Base-by-base conservation (phyloP, 495 filamentous ascomycete species). In the Podospora didyma region DNA sequence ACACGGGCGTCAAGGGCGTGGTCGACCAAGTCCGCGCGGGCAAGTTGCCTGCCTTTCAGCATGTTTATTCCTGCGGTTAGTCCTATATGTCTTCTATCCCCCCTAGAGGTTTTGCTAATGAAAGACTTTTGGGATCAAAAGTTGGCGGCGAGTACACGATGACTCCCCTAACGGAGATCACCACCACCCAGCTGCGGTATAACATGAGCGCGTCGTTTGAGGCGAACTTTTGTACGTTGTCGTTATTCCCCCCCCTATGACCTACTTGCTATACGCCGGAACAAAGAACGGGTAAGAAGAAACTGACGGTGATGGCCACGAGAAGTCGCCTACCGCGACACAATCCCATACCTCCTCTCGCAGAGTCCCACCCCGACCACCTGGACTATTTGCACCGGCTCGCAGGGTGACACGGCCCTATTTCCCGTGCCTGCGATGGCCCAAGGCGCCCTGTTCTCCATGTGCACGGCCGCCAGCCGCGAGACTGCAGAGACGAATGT, bases 351-450 rank as follows among this genome's bases (percentile, higher is more conserved):
- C 54, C 54, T 77, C 9, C 60, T 68, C n/a, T 63, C 66, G 46
- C 70, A 77, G 54, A 70, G 67, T 26, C 37, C 66, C 28, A 54
- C 61, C 0, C 26, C 42, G 16, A 69, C 62, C 57, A 69, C 73
- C 2, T 77, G 62, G 63, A 75, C 74, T 7, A 49, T 70, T 44
- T 75, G 73, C 56, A 74, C 71, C 12, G 74, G 74, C 22, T 48
- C 71, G 21, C 62, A 67, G 52, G 73, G 70, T 7, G 70, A 74
- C 24, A 44, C 62, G 3, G 71, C 63, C 11, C 47, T 35, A 10
- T 61, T 46, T 46, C 58, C 69, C 28, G 57, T 66, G 45, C 63
- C 67, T 49, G 66, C 66, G 53, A 53, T 73, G 49, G 61, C 69
- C 4, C 73, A 76, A 41, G 72, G 73, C 41, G 50, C 73, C 3